phyloP scores from a whole-genome alignment of 352 stramenopile genomes.

The Pelagophyceae sp. region DNA sequence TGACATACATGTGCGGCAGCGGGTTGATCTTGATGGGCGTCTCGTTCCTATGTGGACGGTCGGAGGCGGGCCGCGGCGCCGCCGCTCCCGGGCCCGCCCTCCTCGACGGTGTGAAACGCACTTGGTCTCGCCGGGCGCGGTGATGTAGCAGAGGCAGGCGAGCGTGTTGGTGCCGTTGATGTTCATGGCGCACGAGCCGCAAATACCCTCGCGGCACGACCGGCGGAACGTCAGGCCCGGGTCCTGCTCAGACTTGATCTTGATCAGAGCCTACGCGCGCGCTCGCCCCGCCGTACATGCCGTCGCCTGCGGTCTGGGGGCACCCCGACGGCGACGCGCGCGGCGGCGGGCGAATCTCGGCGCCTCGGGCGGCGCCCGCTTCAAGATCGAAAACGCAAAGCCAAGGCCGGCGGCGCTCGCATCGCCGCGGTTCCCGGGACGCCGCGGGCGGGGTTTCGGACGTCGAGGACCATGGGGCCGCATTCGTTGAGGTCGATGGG shows the following conservation, averaged over 20 bases:
- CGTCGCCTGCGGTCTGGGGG: too few species aligned
- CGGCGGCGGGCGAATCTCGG: not conserved
- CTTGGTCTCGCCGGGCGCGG: not conserved
- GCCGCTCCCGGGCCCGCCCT: too few species aligned
- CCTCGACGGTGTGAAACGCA: too few species aligned
- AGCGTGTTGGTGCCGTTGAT: slow-evolving; percentile 97
- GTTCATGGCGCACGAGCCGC: slow-evolving; percentile 99
- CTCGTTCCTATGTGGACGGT: too few species aligned
- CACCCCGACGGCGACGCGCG: too few species aligned
- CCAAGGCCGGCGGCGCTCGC: too few species aligned
- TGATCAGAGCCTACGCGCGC: slow-evolving; percentile 89
- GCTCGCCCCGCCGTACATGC: too few species aligned
- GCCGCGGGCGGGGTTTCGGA: too few species aligned
- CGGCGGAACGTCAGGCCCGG: slow-evolving; percentile 94
- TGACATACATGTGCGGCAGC: slow-evolving; percentile 97
- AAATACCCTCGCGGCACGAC: slow-evolving; percentile 98
- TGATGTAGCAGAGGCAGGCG: slow-evolving; percentile 92
- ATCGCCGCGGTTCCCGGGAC: too few species aligned
- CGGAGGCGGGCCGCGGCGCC: too few species aligned
- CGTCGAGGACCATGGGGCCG: slow-evolving; percentile 95
- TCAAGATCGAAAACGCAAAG: not conserved
- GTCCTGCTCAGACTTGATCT: slow-evolving; percentile 99
- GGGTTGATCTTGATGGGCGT: slow-evolving; percentile 95
- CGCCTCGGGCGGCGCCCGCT: not conserved
- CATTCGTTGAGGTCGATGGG: slow-evolving; percentile 94